Evolutionary conservation across 73 alveolate genomes (phyloP), one percentile per base, ranked within the genome.

Genomic region (Symbiodinium natans): DNA sequence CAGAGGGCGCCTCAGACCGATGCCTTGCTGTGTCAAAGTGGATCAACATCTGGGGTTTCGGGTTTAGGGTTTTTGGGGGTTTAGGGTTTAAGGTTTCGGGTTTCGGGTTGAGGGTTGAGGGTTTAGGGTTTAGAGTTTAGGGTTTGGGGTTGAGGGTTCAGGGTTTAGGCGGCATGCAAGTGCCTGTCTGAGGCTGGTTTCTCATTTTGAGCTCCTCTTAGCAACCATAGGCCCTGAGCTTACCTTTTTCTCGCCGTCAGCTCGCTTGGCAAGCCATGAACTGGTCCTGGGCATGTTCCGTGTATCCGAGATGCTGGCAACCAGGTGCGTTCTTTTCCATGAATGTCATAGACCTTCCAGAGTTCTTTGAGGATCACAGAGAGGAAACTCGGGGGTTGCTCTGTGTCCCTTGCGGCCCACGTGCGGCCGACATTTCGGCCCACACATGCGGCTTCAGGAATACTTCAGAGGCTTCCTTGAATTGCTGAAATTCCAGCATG

Each of bases 341-440:
- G 84, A 99, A 99, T 74, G 99, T 98, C 42, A 99, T 98, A 29
- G 99, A 99, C 99, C 96, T 99, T 52, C 99, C 99, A 33, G 99
- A 99, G 96, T 99, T 99, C 99, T 99, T 99, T 54, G 99, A 99
- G 99, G 99, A 99, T 96, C 99, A 99, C 96, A 92, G 98, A 43
- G 98, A 92, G 98, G 98, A 92, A 36, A 41, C 41, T 17, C 15
- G 38, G 10, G 19, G n/a, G n/a, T n/a, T n/a, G n/a, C n/a, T n/a
- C 21, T 11, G 21, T 54, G 21, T 21, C 11, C 74, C 11, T 21
- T 54, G 11, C 74, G 74, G 74, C 74, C 21, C 29, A 11, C 21
- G 21, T 21, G 11, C 74, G 11, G 74, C 21, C 21, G 74, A 54
- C 29, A 54, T 54, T 15, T 54, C 74, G 74, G 21, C 74, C 21